phyloP scores from a whole-genome alignment of 2,329 filamentous ascomycete genomes.

The Colletotrichum sp. region DNA sequence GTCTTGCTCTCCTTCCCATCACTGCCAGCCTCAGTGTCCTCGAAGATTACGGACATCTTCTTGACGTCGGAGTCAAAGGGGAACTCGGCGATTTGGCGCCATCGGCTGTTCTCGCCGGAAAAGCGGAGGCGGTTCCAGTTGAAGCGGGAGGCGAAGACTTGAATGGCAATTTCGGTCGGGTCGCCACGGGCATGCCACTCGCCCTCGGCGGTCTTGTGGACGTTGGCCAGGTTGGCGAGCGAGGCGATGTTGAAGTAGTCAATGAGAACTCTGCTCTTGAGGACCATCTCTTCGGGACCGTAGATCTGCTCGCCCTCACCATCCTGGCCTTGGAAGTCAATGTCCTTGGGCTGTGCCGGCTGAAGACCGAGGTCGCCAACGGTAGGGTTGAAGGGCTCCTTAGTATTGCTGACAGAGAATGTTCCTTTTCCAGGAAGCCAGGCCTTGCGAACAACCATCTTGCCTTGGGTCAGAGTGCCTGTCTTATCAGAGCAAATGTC shows the following conservation, averaged over 20 bases:
- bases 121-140: slow-evolving; percentile 62
- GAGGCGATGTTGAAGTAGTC: slow-evolving; percentile 67
- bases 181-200: slow-evolving; percentile 70
- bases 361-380: slow-evolving; percentile 50
- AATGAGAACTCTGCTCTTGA: slow-evolving; percentile 44
- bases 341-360: slow-evolving; percentile 38
- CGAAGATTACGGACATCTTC: slow-evolving; percentile 77
- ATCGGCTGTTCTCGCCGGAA: slow-evolving; percentile 53
- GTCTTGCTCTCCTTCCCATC: slow-evolving; percentile 30
- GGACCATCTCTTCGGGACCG: slow-evolving; percentile 34
- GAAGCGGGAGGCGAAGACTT: slow-evolving; percentile 75
- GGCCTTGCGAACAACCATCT: slow-evolving; percentile 59
- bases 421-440: slow-evolving; percentile 55
- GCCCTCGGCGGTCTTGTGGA: slow-evolving; percentile 56
- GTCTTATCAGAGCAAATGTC: slow-evolving; percentile 64
- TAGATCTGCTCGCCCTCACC: slow-evolving; percentile 28
- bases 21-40: slow-evolving; percentile 37
- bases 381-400: slow-evolving; percentile 62
- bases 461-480: slow-evolving; percentile 57
- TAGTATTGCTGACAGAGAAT: slow-evolving; percentile 52
- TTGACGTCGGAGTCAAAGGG: slow-evolving; percentile 78
- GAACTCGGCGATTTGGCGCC: slow-evolving; percentile 69
- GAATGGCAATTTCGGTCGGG: slow-evolving; percentile 75
- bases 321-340: slow-evolving; percentile 29
- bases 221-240: slow-evolving; percentile 68